Evolutionary conservation across 305 asterid species (phyloP).

Genomic region (Fraxinus sp.): DNA sequence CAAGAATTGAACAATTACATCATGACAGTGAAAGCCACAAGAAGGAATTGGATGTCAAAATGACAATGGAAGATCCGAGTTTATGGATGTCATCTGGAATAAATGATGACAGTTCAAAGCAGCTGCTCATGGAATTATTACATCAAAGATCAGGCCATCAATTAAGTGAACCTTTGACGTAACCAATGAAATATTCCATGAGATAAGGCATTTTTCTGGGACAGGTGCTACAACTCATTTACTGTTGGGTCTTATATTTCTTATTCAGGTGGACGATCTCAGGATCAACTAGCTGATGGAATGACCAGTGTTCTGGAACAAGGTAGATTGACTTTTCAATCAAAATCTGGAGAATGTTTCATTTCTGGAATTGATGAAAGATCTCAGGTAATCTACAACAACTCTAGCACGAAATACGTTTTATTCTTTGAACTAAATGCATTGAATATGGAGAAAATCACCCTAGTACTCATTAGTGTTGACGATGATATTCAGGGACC

Average conservation of each 20-base stretch:
- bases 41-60: constrained; percentile 57
- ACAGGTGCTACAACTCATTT: constrained; percentile 43
- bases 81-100: constrained; percentile 88
- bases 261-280: constrained; percentile 50
- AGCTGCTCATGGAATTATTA: constrained; percentile 85
- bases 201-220: constrained; percentile 54
- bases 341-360: constrained; percentile 46
- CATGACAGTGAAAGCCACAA: constrained; percentile 67
- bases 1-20: constrained; percentile 66
- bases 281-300: constrained; percentile 46
- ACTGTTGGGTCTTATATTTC: constrained; percentile 61
- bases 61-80: constrained; percentile 69
- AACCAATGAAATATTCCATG: constrained; percentile 47
- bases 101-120: constrained; percentile 90
- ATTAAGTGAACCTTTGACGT: constrained; percentile 51
- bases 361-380: constrained; percentile 39
- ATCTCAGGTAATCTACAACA: constrained; percentile 50
- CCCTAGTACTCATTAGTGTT: constrained; percentile 28
- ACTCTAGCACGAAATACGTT: constrained; percentile 11
- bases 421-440: constrained; percentile 12
- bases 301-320: constrained; percentile 33
- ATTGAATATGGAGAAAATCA: constrained; percentile 19
- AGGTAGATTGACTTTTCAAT: constrained; percentile 49
- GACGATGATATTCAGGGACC: constrained; percentile 48
- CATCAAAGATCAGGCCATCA: constrained; percentile 68